phyloP scores from a whole-genome alignment of 768 basidiomycete species.

The Russula foetens region DNA sequence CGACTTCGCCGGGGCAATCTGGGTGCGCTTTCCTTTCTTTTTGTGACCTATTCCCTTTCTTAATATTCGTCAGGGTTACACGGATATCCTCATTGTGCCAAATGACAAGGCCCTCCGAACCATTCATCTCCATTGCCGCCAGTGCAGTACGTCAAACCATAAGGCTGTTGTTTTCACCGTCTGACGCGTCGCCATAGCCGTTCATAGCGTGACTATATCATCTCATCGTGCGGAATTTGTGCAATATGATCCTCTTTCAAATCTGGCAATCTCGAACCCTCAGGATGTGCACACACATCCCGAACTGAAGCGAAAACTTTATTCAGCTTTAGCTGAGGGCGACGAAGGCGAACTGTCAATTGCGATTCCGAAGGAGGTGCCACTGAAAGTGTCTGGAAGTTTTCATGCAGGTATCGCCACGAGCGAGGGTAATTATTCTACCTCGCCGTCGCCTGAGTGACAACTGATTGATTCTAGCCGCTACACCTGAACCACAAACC shows the following conservation, averaged over 20 bases:
- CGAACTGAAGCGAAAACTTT: constrained; percentile 87
- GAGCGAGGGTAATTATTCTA: constrained; percentile 43
- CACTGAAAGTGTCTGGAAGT: constrained; percentile 52
- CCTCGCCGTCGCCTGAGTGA: constrained; percentile 1
- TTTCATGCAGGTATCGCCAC: constrained; percentile 34
- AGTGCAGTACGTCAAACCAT: constrained; percentile 55
- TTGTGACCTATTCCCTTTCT: constrained; percentile 9
- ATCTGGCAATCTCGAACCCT: constrained; percentile 53
- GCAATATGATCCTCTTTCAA: constrained; percentile 67
- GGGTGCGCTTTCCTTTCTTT: constrained; percentile 45
- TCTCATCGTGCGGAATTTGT: constrained; percentile 69
- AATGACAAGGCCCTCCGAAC: constrained; percentile 71
- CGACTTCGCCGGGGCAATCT: constrained; percentile 81
- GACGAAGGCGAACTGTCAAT: constrained; percentile 96
- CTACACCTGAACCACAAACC: constrained; percentile 80
- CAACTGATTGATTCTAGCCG: constrained; percentile 30
- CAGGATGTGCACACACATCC: constrained; percentile 84
- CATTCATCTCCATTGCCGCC: constrained; percentile 81
- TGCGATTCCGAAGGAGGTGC: constrained; percentile 67
- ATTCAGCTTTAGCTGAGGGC: constrained; percentile 81
- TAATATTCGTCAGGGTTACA: constrained; percentile 61
- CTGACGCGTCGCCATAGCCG: constrained; percentile 37
- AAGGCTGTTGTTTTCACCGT: constrained; percentile 5
- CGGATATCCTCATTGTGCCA: constrained; percentile 85
- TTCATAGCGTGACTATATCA: constrained; percentile 65